Evolutionary conservation across 148 eudicot genomes (phyloP).

Genomic region (Fallopia convolvulus): DNA sequence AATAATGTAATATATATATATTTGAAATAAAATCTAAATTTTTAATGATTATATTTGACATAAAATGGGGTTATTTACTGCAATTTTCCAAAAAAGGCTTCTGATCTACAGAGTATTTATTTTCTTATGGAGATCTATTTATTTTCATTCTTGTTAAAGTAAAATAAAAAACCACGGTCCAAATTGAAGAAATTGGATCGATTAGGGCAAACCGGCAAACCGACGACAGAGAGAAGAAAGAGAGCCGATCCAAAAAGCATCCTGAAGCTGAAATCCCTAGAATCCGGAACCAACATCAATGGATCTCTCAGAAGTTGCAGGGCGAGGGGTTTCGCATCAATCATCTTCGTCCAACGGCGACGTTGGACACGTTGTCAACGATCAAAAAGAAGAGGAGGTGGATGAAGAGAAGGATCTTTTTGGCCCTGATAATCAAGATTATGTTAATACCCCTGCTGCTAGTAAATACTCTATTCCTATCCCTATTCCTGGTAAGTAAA

Average conservation of each 20-base stretch:
- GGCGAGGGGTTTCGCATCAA: slow-evolving; percentile 19
- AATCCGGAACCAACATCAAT: slow-evolving; percentile 17
- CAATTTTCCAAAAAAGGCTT: too few species aligned
- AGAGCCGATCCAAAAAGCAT: not conserved
- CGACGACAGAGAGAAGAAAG: not conserved
- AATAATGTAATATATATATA: too few species aligned
- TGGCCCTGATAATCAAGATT: slow-evolving; percentile 89
- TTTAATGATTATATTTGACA: too few species aligned
- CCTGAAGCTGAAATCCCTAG: not conserved
- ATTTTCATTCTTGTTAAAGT: too few species aligned
- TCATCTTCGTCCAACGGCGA: slow-evolving; percentile 41
- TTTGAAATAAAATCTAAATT: too few species aligned
- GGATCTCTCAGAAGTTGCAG: slow-evolving; percentile 46
- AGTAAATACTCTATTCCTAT: slow-evolving; percentile 36
- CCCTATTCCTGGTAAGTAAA: slow-evolving; percentile 56
- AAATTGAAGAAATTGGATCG: not conserved
- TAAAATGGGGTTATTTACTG: too few species aligned
- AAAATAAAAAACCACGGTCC: too few species aligned
- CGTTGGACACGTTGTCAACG: slow-evolving; percentile 26
- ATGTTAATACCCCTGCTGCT: slow-evolving; percentile 49
- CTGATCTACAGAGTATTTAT: too few species aligned
- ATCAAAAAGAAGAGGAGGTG: slow-evolving; percentile 29
- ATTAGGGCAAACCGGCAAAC: slow-evolving; percentile 9
- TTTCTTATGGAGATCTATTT: too few species aligned
- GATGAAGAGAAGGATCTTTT: slow-evolving; percentile 69